Base-by-base conservation (phyloP, 2,329 filamentous ascomycete genomes). In the Nemania abortiva region DNA sequence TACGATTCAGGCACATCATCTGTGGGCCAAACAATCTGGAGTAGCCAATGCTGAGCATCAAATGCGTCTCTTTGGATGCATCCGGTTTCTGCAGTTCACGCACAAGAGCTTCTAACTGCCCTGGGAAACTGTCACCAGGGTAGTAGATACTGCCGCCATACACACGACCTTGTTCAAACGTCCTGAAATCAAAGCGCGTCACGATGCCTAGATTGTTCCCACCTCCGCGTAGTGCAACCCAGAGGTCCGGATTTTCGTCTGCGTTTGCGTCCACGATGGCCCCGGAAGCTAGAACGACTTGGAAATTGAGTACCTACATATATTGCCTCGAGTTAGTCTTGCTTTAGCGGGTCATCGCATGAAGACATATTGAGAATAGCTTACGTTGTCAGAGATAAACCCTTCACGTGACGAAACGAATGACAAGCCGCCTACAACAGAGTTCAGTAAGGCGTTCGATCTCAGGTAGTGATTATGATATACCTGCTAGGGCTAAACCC, bases 1-100 rank as follows among this genome's bases (percentile, higher is more conserved):
- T 10, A 47, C 22, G 63, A 22, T 69, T 69, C 6, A 60, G 31
- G 27, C 63, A 20, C 34, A 69, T 31, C 5, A 27, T 18, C 2
- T 63, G 2, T 2, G 45, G 31, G 29, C 63, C 61, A 29, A 76
- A 65, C 27, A 34, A n/a, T 2, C 63, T 71, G 6, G 69, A 53
- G 53, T 70, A 76, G 0, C 71, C 72, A 22, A 74, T 52, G 50
- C 70, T 72, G 1, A 75, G 29, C 73, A 76, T 75, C 3, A 77
- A 34, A 37, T 77, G 74, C 5, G 75, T 75, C 3, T 72, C 58
- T 1, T 42, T n/a, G 37, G 24, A 62, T 7, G 72, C 71, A 18
- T 72, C 61, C 0, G 74, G 69, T 20, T 71, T 70, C 13, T 66
- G 50, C 1, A 77, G 66, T 24, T 75, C 67, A 1, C 45, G 5